These are phyloP conservation scores for Posidonia oceanica DNA, from an alignment of 116 monocot species.

Conservation along the genomic window DNA sequence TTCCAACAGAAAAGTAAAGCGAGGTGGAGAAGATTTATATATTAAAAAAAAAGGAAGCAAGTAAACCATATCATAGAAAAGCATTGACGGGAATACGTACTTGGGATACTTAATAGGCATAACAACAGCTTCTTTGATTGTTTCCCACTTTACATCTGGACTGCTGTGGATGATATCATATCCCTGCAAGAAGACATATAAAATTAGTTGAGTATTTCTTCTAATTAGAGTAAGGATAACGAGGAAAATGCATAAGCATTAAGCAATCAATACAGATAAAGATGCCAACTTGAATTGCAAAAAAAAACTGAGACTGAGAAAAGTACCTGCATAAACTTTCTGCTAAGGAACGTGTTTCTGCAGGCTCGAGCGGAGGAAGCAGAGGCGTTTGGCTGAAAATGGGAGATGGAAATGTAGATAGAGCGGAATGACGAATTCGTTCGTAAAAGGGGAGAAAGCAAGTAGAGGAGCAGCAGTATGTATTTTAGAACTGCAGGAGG, in stretches of 20 bases:
- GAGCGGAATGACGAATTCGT: no score
- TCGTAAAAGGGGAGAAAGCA: not conserved
- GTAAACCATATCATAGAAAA: not conserved
- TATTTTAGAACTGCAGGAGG: no score
- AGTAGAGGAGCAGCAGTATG: no score
- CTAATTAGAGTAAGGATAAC: no score
- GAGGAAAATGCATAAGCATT: no score
- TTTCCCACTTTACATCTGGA: conserved; percentile 98
- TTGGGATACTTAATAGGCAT: conserved; percentile 99
- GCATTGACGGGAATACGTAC: conserved; percentile 22
- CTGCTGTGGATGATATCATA: conserved; percentile 90
- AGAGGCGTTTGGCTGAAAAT: conserved; percentile 59
- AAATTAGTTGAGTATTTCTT: not conserved
- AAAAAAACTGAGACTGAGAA: not conserved
- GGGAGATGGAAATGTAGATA: no score
- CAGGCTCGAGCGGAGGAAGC: conserved; percentile 89
- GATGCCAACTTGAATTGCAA: not conserved
- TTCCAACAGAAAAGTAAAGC: no score
- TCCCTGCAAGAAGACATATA: conserved; percentile 35
- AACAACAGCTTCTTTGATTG: conserved; percentile 97
- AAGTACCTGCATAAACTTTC: conserved; percentile 85
- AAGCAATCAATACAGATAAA: no score
- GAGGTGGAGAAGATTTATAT: no score
- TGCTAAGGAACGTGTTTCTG: conserved; percentile 75
- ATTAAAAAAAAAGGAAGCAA: no score